Base-by-base conservation (phyloP, 805 yeast genomes). In the Hanseniaspora mollemarum region DNA sequence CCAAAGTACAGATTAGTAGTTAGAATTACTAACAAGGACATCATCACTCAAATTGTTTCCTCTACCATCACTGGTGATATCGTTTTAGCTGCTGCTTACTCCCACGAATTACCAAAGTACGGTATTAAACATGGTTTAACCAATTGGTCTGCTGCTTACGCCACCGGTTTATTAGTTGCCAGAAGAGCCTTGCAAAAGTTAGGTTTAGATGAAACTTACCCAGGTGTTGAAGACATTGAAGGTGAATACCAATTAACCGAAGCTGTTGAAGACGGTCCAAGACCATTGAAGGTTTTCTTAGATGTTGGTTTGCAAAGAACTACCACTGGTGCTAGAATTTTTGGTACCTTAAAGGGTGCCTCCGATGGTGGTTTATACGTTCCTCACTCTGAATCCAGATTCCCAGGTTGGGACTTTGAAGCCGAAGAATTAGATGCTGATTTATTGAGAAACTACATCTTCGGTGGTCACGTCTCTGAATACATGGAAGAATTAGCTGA, bases 321-420 rank as follows among this genome's bases (percentile, higher is more conserved):
- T 77, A 92, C 98, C 77, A 88, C 97, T 68, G 98, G 98, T 87
- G 96, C 97, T 71, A 86, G 95, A 76, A 80, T 92, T 72, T 92
- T 92, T 68, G 98, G 97, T 86, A 96, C 92, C 70, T 78, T 92
- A 69, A 92, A 92, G 83, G 98, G 98, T 84, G 98, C 98, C 69
- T 90, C 97, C 59, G 98, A 92, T 72, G 98, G 98, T 85, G 98
- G 98, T 67, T 79, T 92, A 68, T 87, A 84, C 88, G 78, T 92
- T 70, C 98, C 98, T 64, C 98, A 92, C 88, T 87, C 95, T 65
- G 85, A 95, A 70, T 88, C 88, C 81, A 88, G 98, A 83, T 92
- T 88, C 95, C 98, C 98, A 75, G 98, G 98, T 78, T 92, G 90
- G 94, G 98, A 92, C 75, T 86, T 90, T 67, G 98, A 92, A 80